Evolutionary conservation across 495 filamentous ascomycete genomes (phyloP).

Genomic region (Penicillium diatomitis): DNA sequence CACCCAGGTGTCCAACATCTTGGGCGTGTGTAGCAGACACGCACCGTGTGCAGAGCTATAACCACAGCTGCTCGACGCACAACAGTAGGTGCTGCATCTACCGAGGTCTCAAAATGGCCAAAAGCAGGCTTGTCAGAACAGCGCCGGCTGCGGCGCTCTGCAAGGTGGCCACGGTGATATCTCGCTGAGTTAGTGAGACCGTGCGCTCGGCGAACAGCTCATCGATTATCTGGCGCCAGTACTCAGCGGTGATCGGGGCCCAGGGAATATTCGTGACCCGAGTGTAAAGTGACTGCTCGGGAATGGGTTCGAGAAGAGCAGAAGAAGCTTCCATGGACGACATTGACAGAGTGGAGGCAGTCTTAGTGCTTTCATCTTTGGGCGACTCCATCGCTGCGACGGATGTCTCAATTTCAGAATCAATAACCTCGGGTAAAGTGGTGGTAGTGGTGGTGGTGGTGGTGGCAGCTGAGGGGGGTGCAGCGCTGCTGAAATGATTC

Average conservation of each 20-base stretch:
- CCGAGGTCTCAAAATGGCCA: conserved; percentile 45
- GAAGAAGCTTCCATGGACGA: neutral
- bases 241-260: conserved; percentile 21
- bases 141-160: conserved; percentile 69
- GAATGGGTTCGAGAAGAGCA: conserved; percentile 4
- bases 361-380: neutral
- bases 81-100: conserved; percentile 16
- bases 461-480: conserved; percentile 5
- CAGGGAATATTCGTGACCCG: conserved; percentile 15
- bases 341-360: neutral
- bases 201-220: conserved; percentile 60
- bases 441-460: neutral
- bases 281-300: conserved; percentile 15
- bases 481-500: conserved; percentile 15
- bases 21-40: no score
- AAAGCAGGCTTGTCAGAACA: conserved; percentile 48
- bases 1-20: no score
- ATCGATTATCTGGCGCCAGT: conserved; percentile 41
- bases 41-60: no score
- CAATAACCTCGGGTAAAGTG: conserved; percentile 5
- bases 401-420: conserved; percentile 7
- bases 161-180: conserved; percentile 61
- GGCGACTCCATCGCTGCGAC: conserved; percentile 2
- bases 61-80: neutral
- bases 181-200: conserved; percentile 59